A percentile compares a stretch with the other conserved stretches of the same genome.
Evolutionary conservation across 768 basidiomycete species (phyloP).

Genomic region (Boletus pseudo-olivaceus): DNA sequence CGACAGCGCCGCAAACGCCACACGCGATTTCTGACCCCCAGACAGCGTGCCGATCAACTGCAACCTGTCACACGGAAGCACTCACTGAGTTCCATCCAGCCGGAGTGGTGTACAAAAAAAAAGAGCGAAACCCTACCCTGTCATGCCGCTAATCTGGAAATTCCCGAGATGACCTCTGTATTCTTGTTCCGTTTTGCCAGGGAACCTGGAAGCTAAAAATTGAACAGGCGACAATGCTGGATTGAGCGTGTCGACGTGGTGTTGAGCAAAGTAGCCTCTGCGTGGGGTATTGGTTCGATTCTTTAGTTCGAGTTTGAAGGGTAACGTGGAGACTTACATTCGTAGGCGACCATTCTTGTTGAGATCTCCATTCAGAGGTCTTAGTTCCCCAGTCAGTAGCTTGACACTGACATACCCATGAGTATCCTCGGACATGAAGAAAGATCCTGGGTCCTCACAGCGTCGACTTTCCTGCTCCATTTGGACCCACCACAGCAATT

Average conservation of each 20-base stretch:
- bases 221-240: conserved; percentile 88
- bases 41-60: conserved; percentile 89
- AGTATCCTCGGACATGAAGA: conserved; percentile 2
- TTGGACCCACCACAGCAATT: conserved; percentile 92
- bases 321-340: conserved; percentile 50
- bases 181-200: conserved; percentile 94
- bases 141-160: conserved; percentile 96
- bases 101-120: background rate
- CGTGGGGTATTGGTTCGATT: background rate
- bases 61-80: conserved; percentile 40
- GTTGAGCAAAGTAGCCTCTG: conserved; percentile 91
- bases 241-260: conserved; percentile 90
- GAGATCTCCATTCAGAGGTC: conserved; percentile 59
- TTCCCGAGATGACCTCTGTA: conserved; percentile 94
- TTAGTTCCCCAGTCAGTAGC: conserved; percentile 37
- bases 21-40: conserved; percentile 95
- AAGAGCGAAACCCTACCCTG: conserved; percentile 52
- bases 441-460: conserved; percentile 46
- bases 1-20: conserved; percentile 86
- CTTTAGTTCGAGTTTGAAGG: conserved; percentile 1
- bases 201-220: conserved; percentile 88
- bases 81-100: background rate
- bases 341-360: conserved; percentile 89
- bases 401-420: conserved; percentile 64
- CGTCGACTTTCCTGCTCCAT: conserved; percentile 96